phyloP scores from a whole-genome alignment of 306 rosid genomes.

The Citrullus amarus region DNA sequence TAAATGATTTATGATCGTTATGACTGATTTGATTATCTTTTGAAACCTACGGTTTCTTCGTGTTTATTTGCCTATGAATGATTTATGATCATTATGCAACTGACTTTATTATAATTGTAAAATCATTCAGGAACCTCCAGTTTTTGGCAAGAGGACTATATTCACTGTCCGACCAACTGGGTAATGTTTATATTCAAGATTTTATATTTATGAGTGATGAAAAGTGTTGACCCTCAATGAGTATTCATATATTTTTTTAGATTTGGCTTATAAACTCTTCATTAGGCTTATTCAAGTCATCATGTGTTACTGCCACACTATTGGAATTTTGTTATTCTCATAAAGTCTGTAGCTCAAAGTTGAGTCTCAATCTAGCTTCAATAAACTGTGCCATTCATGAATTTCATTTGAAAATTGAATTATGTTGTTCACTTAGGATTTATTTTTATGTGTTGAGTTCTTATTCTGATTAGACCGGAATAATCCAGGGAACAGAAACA shows the following conservation, averaged over 20 bases:
- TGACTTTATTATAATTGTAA: conserved; percentile 16
- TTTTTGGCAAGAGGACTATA: conserved; percentile 85
- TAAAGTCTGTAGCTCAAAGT: conserved; percentile 2
- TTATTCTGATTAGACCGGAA: conserved; percentile 16
- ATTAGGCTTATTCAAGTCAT: neutral
- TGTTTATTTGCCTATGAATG: neutral
- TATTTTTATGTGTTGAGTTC: neutral
- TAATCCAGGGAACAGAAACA: conserved; percentile 65
- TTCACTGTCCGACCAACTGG: conserved; percentile 54
- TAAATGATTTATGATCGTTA: neutral
- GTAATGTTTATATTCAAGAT: conserved; percentile 33
- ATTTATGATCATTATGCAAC: neutral
- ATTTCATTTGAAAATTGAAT: neutral
- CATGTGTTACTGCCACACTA: neutral
- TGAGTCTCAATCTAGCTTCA: neutral
- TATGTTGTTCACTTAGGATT: neutral
- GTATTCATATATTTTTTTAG: neutral
- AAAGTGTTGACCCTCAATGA: neutral
- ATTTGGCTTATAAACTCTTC: neutral
- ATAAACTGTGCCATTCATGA: neutral
- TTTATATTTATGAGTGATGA: neutral
- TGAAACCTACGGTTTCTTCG: neutral
- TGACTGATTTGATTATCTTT: conserved; percentile 7
- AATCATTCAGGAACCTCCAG: conserved; percentile 75
- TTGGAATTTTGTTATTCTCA: neutral